Evolutionary conservation across 768 basidiomycete genomes (phyloP), one percentile per base, ranked within the genome.

Genomic region (Panellus pusillus): DNA sequence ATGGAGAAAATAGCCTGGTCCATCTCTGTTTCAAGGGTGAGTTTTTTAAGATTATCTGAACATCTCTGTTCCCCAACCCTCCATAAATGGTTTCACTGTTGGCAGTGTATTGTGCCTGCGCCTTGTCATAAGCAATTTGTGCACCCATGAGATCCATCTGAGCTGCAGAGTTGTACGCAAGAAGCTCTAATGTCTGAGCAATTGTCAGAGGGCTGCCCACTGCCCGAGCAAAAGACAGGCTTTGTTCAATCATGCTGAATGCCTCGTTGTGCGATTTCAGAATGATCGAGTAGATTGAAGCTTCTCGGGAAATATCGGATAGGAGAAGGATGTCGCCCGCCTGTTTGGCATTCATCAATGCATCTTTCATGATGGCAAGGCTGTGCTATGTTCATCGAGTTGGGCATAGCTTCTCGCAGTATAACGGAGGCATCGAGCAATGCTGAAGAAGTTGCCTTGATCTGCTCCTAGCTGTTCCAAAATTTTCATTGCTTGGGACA

Each of bases 361-460:
- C 57, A 6, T 44, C 14, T 20, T 47, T 35, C 27, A 19, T 20
- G 19, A 40, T 35, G 15, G 20, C 20, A 14, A 50, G 48, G 45
- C 61, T 39, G 52, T 15, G 13, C 24, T 14, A 17, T 55, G 45
- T 38, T 53, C 12, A 12, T 47, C n/a, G 27, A 13, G 28, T 7
- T 13, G 12, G 32, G 27, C 36, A 20, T 51, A 48, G 18, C 14
- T 19, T 18, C 47, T 48, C 14, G 49, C 57, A 15, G 52, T 39
- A 7, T 35, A 9, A 29, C 32, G 18, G 20, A 60, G 54, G 40
- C 57, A 58, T 29, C 50, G 44, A 12, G 56, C 52, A n/a, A 54
- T 47, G 27, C 56, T 52, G 18, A 55, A 37, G 39, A 48, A 38
- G 13, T 45, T 37, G 0, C 14, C 7, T 14, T 35, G 32, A 14